A percentile compares a stretch with the other conserved stretches of the same genome.
phyloP scores from a whole-genome alignment of 371 early-diverging fungal genomes.

The Rhizopus delemar region DNA sequence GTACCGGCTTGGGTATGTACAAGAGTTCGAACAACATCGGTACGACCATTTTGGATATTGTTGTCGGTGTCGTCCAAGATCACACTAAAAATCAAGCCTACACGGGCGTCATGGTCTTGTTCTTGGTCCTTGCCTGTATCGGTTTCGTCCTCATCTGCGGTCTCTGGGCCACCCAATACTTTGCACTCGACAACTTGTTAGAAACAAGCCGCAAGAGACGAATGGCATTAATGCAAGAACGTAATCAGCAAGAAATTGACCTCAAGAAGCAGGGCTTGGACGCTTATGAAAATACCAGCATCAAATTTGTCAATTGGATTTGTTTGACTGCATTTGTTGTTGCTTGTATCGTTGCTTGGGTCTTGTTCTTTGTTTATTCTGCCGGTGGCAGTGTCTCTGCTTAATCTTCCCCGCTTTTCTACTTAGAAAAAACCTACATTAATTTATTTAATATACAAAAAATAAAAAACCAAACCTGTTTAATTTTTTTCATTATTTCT shows the following conservation, averaged over 20 bases:
- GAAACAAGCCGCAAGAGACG: conserved; percentile 31
- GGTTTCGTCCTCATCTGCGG: conserved; percentile 30
- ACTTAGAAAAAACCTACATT: neutral
- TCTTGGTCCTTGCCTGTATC: conserved; percentile 32
- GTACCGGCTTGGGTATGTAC: conserved; percentile 69
- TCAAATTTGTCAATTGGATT: conserved; percentile 16
- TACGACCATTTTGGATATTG: conserved; percentile 63
- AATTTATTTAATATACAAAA: too few species aligned
- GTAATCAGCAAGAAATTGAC: conserved; percentile 26
- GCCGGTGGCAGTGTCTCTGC: conserved; percentile 24
- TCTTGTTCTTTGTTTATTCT: conserved; percentile 35
- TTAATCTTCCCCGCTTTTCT: conserved; percentile 6
- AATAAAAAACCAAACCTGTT: too few species aligned
- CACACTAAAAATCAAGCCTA: conserved; percentile 40
- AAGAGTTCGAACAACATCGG: conserved; percentile 70
- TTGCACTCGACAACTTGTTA: conserved; percentile 23
- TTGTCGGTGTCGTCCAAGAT: conserved; percentile 66
- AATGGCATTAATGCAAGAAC: conserved; percentile 28
- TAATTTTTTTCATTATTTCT: neutral
- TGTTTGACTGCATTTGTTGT: conserved; percentile 17
- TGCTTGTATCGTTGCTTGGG: conserved; percentile 27
- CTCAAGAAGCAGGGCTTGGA: conserved; percentile 27
- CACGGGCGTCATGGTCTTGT: conserved; percentile 54
- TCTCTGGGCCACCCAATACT: conserved; percentile 24
- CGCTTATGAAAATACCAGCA: conserved; percentile 17